phyloP scores from a whole-genome alignment of 495 filamentous ascomycete genomes.

The Xylaria nigripes region DNA sequence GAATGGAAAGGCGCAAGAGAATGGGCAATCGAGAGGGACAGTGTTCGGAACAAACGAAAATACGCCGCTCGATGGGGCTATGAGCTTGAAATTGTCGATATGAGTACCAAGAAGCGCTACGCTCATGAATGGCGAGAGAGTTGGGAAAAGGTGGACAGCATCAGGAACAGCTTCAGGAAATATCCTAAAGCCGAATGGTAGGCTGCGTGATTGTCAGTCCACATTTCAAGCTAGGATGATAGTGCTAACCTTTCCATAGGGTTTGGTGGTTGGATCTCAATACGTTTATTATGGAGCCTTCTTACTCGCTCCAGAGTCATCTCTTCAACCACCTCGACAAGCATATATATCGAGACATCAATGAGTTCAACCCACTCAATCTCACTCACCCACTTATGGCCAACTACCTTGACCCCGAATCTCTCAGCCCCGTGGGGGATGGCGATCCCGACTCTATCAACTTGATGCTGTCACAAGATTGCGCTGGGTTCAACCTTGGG shows the following conservation, averaged over 20 bases:
- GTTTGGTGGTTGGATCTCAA: slow-evolving; percentile 99
- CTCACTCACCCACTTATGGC: slow-evolving; percentile 74
- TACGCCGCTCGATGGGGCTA: slow-evolving; percentile 90
- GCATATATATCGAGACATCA: slow-evolving; percentile 91
- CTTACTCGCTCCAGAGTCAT: slow-evolving; percentile 80
- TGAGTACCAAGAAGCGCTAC: slow-evolving; percentile 97
- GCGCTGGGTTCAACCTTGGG: slow-evolving; percentile 90
- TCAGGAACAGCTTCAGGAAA: slow-evolving; percentile 84
- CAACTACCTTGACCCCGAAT: slow-evolving; percentile 62
- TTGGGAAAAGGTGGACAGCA: slow-evolving; percentile 97
- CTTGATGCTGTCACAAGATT: slow-evolving; percentile 87
- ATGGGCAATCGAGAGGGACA: slow-evolving; percentile 97
- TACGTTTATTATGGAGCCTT: slow-evolving; percentile 96
- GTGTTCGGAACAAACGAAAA: slow-evolving; percentile 84
- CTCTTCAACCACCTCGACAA: slow-evolving; percentile 72
- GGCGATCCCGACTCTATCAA: slow-evolving; percentile 66
- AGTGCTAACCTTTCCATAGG: slow-evolving; percentile 45
- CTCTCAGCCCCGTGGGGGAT: slow-evolving; percentile 67
- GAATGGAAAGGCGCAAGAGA: slow-evolving; percentile 96
- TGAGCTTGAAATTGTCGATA: slow-evolving; percentile 90
- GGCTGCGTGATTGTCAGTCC: slow-evolving; percentile 21
- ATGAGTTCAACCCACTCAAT: slow-evolving; percentile 89
- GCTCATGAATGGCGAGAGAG: slow-evolving; percentile 98
- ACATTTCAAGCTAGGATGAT: not conserved
- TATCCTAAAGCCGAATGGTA: slow-evolving; percentile 96